These are phyloP conservation scores for Arctium minus DNA, from an alignment of 129 eudicot genomes.

Conservation along the genomic window DNA sequence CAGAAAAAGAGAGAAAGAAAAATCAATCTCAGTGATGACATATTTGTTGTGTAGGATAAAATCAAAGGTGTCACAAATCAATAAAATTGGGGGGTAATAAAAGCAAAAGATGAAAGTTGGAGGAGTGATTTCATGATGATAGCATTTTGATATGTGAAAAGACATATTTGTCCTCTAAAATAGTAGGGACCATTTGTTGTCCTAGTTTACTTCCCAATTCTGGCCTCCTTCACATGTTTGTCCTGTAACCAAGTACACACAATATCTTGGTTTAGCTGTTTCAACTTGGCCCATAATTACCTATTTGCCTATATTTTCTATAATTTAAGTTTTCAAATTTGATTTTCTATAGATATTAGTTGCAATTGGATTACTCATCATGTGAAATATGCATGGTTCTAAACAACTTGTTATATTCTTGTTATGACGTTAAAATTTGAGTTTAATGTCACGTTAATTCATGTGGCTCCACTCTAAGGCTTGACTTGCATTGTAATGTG, in stretches of 20 bases:
- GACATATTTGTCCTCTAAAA: neutral
- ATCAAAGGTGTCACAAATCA: neutral
- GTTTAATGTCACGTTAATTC: too few species aligned
- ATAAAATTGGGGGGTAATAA: neutral
- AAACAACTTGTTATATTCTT: too few species aligned
- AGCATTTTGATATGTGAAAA: neutral
- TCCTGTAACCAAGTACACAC: constrained; percentile 29
- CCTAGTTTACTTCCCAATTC: constrained; percentile 22
- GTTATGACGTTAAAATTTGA: too few species aligned
- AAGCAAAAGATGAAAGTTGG: neutral
- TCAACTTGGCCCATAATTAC: neutral
- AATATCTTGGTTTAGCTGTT: constrained; percentile 18
- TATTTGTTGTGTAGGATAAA: neutral
- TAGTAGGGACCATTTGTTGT: constrained; percentile 22
- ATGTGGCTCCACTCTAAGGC: too few species aligned
- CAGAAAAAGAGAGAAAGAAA: too few species aligned
- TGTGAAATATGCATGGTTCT: too few species aligned
- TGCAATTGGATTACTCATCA: too few species aligned
- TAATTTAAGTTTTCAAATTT: neutral
- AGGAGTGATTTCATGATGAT: neutral
- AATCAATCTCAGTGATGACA: neutral
- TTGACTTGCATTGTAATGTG: too few species aligned
- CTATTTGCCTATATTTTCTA: neutral
- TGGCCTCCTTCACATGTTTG: constrained; percentile 27
- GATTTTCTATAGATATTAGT: neutral